Evolutionary conservation across 805 yeast genomes (phyloP), one percentile per base, ranked within the genome.

Genomic region (Starmerella bacillaris): DNA sequence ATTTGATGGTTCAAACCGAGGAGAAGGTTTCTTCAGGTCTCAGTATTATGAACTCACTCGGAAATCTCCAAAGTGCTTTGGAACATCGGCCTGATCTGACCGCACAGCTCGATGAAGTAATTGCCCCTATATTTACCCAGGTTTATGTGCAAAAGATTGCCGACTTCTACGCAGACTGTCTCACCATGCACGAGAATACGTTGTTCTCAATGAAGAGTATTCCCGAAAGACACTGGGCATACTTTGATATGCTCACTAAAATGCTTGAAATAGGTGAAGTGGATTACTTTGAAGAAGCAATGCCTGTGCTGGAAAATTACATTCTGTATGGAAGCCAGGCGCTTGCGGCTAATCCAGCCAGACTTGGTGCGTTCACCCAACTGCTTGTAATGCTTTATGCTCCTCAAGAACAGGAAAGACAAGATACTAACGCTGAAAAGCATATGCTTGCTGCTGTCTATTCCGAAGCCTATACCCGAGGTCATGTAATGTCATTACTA

Each of bases 11-110:
- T 33, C 56, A 51, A 4, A 57, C 51, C 20, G 65, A 70, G 11
- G 92, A 78, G 40, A 83, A 82, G 54, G 72, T 74, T 30, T 69
- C 73, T 67, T 82, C 93, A 16, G 92, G 84, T 0, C 58, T 74
- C 16, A 92, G 94, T 11, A 66, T 83, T 22, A 55, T 86, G 43
- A 75, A 74, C 45, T 84, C 94, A 2, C 67, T 84, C 58, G 70
- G 77, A 21, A 80, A 94, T 0, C 74, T 86, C 35, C 57, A 86
- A 27, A 57, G 79, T 33, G 74, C 93, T 4, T 72, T 84, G 58
- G 93, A 89, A 54, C 77, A 75, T 50, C 74, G 94, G 2, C 61
- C 62, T 6, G 78, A 72, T 28, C 65, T 77, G 33, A 74, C 80
- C 12, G 57, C 55, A 18, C 65, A 63, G 50, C 61, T 84, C 34